Evolutionary conservation across 306 rosid genomes (phyloP), one percentile per base, ranked within the genome.

Genomic region (Prosopis cineraria): DNA sequence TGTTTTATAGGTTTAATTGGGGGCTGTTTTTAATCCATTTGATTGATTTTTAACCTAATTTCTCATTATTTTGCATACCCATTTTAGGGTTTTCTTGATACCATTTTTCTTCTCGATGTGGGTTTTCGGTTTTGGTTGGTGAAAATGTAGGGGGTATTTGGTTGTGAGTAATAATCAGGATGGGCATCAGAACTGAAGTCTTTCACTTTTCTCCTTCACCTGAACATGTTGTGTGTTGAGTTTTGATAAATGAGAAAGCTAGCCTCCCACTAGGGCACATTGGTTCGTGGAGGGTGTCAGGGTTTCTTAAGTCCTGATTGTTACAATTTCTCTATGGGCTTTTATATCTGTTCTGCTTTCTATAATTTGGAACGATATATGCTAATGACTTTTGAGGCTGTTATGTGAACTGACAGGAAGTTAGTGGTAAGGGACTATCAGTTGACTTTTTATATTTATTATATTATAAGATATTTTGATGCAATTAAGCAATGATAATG

Each of bases 31-130:
- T 47, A 67, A 76, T 72, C 72, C 2, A 72, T 68, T 83, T 86
- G n/a, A 70, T 72, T 80, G 70, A n/a, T 63, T 82, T 78, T 68
- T 52, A 68, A 75, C 65, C 68, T 71, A 63, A 60, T 74, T 80
- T 70, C 40, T 70, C 7, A 1, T 30, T 37, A 33, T 43, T 22
- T 41, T 48, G 30, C 6, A 64, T 74, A 17, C 56, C 22, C 37
- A 37, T 81, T 77, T 80, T 70, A 74, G 82, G 88, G 85, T 90
- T 89, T 93, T 88, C 19, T 73, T 75, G 65, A 14, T 84, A 34
- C 43, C 11, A 68, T 47, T 80, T 60, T 7, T 50, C 52, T 25
- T 24, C 70, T 34, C 36, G 40, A 72, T 74, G 68, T 79, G 90
- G 88, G 87, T 71, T 85, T 84, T 74, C 65, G 75, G 83, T 76